These are phyloP conservation scores for Chytriomyces sp. DNA, from an alignment of 192 early-diverging fungal species.

Conservation along the genomic window DNA sequence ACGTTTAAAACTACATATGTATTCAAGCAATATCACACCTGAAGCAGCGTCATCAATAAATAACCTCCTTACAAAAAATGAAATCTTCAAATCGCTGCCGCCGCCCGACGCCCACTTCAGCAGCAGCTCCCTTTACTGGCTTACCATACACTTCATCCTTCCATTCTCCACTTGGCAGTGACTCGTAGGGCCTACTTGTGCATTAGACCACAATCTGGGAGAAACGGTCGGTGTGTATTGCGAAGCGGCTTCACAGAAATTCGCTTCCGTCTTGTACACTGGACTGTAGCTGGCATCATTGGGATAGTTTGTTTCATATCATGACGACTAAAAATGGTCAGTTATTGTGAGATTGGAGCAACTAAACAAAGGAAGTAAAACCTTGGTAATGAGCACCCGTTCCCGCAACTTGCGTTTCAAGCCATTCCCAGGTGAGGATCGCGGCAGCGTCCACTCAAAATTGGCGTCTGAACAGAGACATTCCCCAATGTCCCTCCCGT, in stretches of 20 bases:
- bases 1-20: background rate
- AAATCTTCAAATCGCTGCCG: background rate
- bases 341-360: too few species aligned
- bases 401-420: too few species aligned
- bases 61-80: too few species aligned
- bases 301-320: background rate
- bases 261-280: background rate
- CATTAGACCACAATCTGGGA: background rate
- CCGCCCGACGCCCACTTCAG: background rate
- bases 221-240: background rate
- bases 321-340: too few species aligned
- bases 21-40: too few species aligned
- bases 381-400: too few species aligned
- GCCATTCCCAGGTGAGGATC: too few species aligned
- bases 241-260: background rate
- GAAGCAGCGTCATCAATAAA: background rate
- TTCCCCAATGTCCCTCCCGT: constrained; percentile 8
- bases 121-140: background rate
- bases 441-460: too few species aligned
- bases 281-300: background rate
- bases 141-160: background rate
- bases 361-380: too few species aligned
- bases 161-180: background rate
- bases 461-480: constrained; percentile 23
- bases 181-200: background rate